These are phyloP conservation scores for Malania oleifera DNA, from an alignment of 164 flowering plant genomes.

Conservation along the genomic window DNA sequence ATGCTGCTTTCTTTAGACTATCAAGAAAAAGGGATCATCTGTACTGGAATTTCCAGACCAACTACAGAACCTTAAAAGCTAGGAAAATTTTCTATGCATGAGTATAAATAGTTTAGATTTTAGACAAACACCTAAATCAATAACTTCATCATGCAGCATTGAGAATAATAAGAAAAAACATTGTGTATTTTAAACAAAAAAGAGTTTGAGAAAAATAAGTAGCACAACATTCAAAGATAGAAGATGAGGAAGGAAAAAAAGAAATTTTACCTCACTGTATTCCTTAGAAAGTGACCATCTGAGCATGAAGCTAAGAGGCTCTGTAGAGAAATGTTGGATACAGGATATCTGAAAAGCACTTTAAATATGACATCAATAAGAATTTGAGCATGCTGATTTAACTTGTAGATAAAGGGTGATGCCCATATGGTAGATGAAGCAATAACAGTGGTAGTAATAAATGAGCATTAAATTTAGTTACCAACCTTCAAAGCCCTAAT, in stretches of 20 bases:
- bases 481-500: constrained; percentile 79
- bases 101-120: too few relatives aligned
- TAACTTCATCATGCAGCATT: too few relatives aligned
- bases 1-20: too few relatives aligned
- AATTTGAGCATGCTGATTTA: not conserved
- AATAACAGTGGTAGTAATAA: not conserved
- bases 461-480: not conserved
- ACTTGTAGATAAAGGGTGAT: not conserved
- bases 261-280: constrained; percentile 34
- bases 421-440: not conserved
- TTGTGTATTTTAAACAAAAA: too few relatives aligned
- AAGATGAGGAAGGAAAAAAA: not conserved
- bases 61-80: too few relatives aligned
- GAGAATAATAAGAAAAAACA: too few relatives aligned
- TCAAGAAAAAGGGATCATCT: too few relatives aligned
- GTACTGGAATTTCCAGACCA: too few relatives aligned
- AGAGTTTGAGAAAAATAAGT: too few relatives aligned
- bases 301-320: constrained; percentile 58
- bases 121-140: too few relatives aligned
- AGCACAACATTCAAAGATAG: not conserved
- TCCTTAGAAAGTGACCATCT: constrained; percentile 32
- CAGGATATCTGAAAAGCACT: constrained; percentile 62
- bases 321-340: constrained; percentile 54
- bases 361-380: constrained; percentile 1
- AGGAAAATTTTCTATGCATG: too few relatives aligned